Evolutionary conservation across 371 early-diverging fungal genomes (phyloP), one percentile per base, ranked within the genome.

Genomic region (Mucor racemosus): DNA sequence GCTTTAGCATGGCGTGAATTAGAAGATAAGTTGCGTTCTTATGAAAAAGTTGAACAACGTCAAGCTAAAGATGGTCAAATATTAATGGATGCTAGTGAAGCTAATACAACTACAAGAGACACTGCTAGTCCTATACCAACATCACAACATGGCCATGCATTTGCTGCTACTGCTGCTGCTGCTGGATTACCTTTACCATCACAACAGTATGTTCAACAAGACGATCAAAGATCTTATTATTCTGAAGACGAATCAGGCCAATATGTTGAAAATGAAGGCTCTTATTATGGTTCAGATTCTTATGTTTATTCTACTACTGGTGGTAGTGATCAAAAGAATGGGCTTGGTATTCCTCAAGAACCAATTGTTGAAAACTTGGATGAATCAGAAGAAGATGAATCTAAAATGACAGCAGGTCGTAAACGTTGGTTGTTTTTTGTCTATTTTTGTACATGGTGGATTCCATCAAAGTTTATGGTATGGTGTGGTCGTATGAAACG

Each of bases 381-480:
- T 21, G 84, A 74, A 17, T 77, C 82, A 3, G 81, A 81, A n/a
- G 75, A 81, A 62, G 75, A 85, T 71, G 62, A 63, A 83, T 26
- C 76, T 0, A 78, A 76, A 14, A 74, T 75, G 75, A 72, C 86
- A 65, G 59, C 69, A 14, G 83, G 72, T 5, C 84, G 91, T 57
- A 81, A 81, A 41, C 82, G 87, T 58, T 98, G 98, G 99, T 74
- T 97, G 4, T 85, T 81, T 55, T 82, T 91, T 70, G 94, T 94
- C 3, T 94, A 92, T 91, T 71, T 83, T 14, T 71, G 90, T 40
- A 98, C 98, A 0, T 96, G 92, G 91, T 96, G 94, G 92, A 86
- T 95, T 33, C 96, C 95, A 9, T 79, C 86, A 41, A 82, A 76
- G 19, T 85, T 84, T 56, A 71, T 95, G 72, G 63, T 75, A 19